These are phyloP conservation scores for Knoxia roxburghii DNA, from an alignment of 257 asterid species.

Conservation along the genomic window DNA sequence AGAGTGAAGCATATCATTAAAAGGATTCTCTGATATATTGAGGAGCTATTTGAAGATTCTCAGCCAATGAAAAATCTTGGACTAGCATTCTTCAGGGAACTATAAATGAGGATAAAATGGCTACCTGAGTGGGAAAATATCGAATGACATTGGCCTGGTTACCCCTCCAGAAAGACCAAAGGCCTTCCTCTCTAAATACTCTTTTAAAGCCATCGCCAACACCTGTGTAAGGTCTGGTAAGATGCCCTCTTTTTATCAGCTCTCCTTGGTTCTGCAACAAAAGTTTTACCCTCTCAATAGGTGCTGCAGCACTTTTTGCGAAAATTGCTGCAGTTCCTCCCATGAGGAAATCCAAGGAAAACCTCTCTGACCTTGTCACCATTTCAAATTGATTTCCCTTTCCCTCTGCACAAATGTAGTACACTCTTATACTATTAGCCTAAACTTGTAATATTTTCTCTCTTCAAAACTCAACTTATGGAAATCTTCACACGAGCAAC, in stretches of 20 bases:
- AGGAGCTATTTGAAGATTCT: not conserved
- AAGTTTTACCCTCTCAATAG: conserved; percentile 96
- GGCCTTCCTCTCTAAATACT: conserved; percentile 72
- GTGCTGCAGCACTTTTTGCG: conserved; percentile 89
- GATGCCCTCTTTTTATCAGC: conserved; percentile 76
- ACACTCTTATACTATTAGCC: not conserved
- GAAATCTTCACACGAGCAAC: not conserved
- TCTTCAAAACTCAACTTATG: not conserved
- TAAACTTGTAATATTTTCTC: not conserved
- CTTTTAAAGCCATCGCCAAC: conserved; percentile 64
- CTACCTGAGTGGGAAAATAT: conserved; percentile 95
- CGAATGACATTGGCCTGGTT: conserved; percentile 92
- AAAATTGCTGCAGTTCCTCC: conserved; percentile 77
- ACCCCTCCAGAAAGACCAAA: conserved; percentile 87
- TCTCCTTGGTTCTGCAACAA: conserved; percentile 97
- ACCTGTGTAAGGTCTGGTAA: conserved; percentile 68
- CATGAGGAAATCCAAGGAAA: conserved; percentile 67
- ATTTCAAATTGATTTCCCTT: conserved; percentile 42
- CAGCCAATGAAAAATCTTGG: not conserved
- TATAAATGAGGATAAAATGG: conserved; percentile 8
- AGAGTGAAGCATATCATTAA: not conserved
- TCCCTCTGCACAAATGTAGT: conserved; percentile 25
- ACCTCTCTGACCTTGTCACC: conserved; percentile 55
- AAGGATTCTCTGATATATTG: not conserved
- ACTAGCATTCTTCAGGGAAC: not conserved